phyloP scores from a whole-genome alignment of 495 filamentous ascomycete genomes.

The Chaetomium fimeti region DNA sequence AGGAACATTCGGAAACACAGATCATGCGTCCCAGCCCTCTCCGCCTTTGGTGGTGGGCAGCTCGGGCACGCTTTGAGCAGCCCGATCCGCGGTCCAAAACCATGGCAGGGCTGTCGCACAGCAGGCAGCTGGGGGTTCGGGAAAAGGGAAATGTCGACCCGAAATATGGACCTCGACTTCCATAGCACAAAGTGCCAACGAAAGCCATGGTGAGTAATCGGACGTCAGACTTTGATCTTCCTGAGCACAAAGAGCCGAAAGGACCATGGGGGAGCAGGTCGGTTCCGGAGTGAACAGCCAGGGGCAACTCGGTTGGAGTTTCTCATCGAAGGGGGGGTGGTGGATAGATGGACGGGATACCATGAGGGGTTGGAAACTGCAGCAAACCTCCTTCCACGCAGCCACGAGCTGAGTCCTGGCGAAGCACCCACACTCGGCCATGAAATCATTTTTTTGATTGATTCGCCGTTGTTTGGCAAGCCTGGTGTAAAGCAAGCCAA shows the following conservation, averaged over 20 bases:
- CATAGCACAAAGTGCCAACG: constrained; percentile 38
- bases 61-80: neutral
- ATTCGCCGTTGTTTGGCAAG: constrained; percentile 46
- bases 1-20: constrained; percentile 5
- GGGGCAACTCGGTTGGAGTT: constrained; percentile 14
- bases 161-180: constrained; percentile 50
- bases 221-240: constrained; percentile 44
- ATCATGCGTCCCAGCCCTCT: neutral
- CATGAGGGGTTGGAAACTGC: constrained; percentile 4
- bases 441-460: constrained; percentile 45
- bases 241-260: constrained; percentile 49
- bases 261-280: constrained; percentile 44
- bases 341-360: constrained; percentile 11
- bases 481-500: constrained; percentile 50
- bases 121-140: neutral
- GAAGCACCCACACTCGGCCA: constrained; percentile 29
- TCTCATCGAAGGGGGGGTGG: constrained; percentile 3
- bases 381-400: constrained; percentile 13
- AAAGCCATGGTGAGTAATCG: constrained; percentile 53
- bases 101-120: constrained; percentile 14
- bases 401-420: constrained; percentile 12
- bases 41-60: neutral
- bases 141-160: constrained; percentile 41
- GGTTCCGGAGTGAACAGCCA: constrained; percentile 24
- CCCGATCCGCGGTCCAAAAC: neutral